Evolutionary conservation across 345 rosid species (phyloP).

Genomic region (Lumnitzera littorea): DNA sequence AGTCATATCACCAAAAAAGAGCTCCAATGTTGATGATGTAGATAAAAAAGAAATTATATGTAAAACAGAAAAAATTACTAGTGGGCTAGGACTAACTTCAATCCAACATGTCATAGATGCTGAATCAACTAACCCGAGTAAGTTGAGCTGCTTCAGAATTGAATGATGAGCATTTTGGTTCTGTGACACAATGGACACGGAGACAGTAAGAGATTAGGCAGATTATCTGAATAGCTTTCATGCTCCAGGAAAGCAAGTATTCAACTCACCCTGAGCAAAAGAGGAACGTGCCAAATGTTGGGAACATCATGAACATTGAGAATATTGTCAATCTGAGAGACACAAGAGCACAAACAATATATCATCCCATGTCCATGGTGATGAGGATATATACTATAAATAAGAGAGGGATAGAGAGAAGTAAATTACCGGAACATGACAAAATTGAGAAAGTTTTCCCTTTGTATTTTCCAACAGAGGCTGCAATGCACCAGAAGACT

Average conservation of each 20-base stretch:
- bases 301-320: constrained; percentile 91
- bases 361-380: background rate
- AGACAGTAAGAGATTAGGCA: constrained; percentile 7
- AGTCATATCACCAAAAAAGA: no score
- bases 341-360: background rate
- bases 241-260: constrained; percentile 10
- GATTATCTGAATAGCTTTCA: constrained; percentile 1
- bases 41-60: no score
- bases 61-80: background rate
- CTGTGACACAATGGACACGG: constrained; percentile 35
- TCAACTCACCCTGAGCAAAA: constrained; percentile 65
- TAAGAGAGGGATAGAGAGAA: constrained; percentile 16
- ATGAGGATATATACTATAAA: constrained; percentile 8
- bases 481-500: constrained; percentile 27
- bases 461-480: constrained; percentile 71
- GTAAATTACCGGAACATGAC: constrained; percentile 81
- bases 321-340: constrained; percentile 62
- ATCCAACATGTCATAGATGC: background rate
- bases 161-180: constrained; percentile 88
- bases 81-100: background rate
- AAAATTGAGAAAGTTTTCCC: constrained; percentile 87
- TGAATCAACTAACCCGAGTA: constrained; percentile 48
- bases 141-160: constrained; percentile 65
- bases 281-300: constrained; percentile 96
- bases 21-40: no score